Evolutionary conservation across 192 early-diverging fungal species (phyloP), one percentile per base, ranked within the genome.

Genomic region (Backusella circina): DNA sequence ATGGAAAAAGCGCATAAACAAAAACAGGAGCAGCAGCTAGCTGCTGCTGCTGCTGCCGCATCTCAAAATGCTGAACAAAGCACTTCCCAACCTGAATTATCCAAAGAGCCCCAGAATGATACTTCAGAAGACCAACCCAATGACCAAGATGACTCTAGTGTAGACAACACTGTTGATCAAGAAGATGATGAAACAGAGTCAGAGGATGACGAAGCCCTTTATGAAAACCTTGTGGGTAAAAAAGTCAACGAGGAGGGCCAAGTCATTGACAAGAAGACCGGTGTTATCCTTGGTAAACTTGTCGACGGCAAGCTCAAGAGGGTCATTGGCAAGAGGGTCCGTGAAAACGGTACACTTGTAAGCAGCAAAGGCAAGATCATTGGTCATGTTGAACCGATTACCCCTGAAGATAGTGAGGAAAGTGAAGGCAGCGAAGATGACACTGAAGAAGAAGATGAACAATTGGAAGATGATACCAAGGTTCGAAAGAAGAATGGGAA

Each of bases 361-460:
- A 67, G 67, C 31, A 75, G 74, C 41, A 75, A 75, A 51, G 74
- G 74, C 31, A 75, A 67, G 10, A 26, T 23, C 16, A 67, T 75
- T 67, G 74, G 65, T 16, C 28, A 65, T 21, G 66, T 75, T 36
- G 65, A 44, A 23, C 74, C 74, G 38, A 15, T 73, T 33, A 5
- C 9, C 0, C 38, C 51, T 31, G 50, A 75, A 32, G 32, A 30
- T n/a, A 68, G 66, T 37, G 35, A 36, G 12, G 66, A 67, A 16
- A 32, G 21, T 10, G 33, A 36, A 10, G 18, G 23, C 0, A 18
- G 7, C 0, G 54, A 57, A 57, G 21, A 21, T 4, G 33, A 5
- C 2, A 6, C 36, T 21, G 65, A 67, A 35, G 65, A 67, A 2
- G 23, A 26, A 5, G 13, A 23, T 26, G 54, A 28, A 23, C n/a